Evolutionary conservation across 139 green algal species (phyloP), one percentile per base, ranked within the genome.

Genomic region (Chlorella vulgaris): DNA sequence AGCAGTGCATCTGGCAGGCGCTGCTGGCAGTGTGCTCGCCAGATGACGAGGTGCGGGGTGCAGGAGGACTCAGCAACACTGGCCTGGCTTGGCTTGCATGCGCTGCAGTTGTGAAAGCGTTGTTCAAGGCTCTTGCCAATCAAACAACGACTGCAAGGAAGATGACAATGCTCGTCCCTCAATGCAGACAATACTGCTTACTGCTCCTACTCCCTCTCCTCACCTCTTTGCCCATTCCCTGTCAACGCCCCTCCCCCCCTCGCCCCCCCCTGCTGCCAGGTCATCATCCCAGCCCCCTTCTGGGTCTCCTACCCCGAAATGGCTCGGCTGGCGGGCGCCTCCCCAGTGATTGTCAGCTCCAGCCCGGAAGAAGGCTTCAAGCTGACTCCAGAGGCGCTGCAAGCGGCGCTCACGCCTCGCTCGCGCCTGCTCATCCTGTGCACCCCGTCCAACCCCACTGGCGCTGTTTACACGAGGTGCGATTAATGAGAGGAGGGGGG

Each of bases 271-370:
- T 7, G 19, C 24, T 39, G 0, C 0, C 85, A 95, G 91, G 93
- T 98, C 19, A 83, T 98, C 69, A 96, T 99, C 63, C 97, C 97
- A 1, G 93, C 97, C 38, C 97, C 97, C 13, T 99, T 96, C 86
- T 99, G 97, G 97, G 93, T 98, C 73, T 95, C 86, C 62, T 99
- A 99, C 86, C 95, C 96, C 0, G 96, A 99, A 81, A 99, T 99
- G 96, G 95, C 91, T 0, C 73, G 78, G 10, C 81, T 99, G 74
- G 93, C 94, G 28, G 91, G 88, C 6, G 97, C 94, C 1, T 79
- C 84, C 26, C 90, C 94, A 31, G 93, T 98, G 28, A 79, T 99
- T 4, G 18, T 99, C 28, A 35, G 88, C 4, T 94, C 90, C 80
- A 88, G 85, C 13, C 38, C 89, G 0, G 73, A 89, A 24, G 82